These are phyloP conservation scores for Acephala macrosclerotiorum DNA, from an alignment of 2,329 filamentous ascomycete genomes.

Conservation along the genomic window DNA sequence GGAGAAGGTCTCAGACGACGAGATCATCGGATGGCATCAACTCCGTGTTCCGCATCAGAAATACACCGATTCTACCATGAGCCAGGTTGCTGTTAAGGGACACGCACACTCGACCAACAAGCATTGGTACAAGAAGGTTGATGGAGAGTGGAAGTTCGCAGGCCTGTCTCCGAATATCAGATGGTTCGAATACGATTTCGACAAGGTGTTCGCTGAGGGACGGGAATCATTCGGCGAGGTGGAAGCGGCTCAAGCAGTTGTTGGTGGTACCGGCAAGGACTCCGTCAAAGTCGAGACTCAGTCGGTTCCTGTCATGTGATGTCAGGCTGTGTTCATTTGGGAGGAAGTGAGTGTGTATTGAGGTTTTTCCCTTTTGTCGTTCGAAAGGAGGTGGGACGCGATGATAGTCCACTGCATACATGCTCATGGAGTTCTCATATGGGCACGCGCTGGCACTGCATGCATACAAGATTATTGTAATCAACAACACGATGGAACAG, in stretches of 20 bases:
- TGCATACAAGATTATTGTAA: background rate
- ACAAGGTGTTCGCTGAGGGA: conserved; percentile 34
- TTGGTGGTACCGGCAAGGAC: conserved; percentile 1
- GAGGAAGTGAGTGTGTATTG: conserved; percentile 12
- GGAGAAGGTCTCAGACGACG: conserved; percentile 61
- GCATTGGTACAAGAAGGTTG: conserved; percentile 63
- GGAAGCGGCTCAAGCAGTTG: conserved; percentile 5
- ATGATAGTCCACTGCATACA: background rate
- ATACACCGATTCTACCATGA: conserved; percentile 56
- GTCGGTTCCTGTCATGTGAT: conserved; percentile 5
- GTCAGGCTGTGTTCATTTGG: conserved; percentile 11
- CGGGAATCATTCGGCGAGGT: conserved; percentile 22
- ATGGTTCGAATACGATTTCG: conserved; percentile 35
- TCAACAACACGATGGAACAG: background rate
- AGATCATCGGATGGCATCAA: conserved; percentile 64
- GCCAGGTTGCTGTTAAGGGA: conserved; percentile 59
- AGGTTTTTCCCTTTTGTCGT: background rate
- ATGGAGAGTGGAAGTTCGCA: conserved; percentile 50
- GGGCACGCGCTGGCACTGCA: background rate
- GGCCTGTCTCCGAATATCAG: conserved; percentile 31
- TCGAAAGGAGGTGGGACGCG: background rate
- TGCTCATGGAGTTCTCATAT: conserved; percentile 7
- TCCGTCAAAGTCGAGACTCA: background rate
- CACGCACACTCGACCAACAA: conserved; percentile 61
- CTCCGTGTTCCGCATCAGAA: conserved; percentile 64